Evolutionary conservation across 805 yeast species (phyloP).

Genomic region (Yamadazyma olivae): DNA sequence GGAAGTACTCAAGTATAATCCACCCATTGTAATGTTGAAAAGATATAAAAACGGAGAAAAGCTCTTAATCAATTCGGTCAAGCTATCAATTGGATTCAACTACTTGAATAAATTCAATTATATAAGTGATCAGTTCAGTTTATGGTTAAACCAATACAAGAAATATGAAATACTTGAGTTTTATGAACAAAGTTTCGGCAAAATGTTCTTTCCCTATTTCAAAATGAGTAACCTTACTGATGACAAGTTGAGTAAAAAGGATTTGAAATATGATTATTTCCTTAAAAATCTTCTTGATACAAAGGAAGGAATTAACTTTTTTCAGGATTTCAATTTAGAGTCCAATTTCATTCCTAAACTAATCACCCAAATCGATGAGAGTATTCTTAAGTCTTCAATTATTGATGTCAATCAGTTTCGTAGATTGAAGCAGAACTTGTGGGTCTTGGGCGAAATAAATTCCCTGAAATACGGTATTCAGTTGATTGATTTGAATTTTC

Average conservation of each 20-base stretch:
- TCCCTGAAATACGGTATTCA: constrained; percentile 67
- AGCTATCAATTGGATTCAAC: constrained; percentile 66
- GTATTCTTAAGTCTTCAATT: background rate
- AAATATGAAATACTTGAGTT: constrained; percentile 45
- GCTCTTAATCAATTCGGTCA: constrained; percentile 59
- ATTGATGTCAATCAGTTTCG: constrained; percentile 3
- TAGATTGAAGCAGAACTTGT: constrained; percentile 67
- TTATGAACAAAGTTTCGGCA: constrained; percentile 40
- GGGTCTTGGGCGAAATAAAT: constrained; percentile 87
- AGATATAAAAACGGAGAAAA: constrained; percentile 30
- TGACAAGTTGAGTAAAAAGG: background rate
- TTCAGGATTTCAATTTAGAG: constrained; percentile 22
- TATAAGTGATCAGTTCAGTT: constrained; percentile 60
- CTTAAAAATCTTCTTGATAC: constrained; percentile 80
- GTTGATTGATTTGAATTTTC: constrained; percentile 26
- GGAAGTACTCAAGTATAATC: constrained; percentile 40
- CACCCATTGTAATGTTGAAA: constrained; percentile 45
- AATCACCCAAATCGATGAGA: constrained; percentile 7
- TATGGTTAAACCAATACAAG: constrained; percentile 53
- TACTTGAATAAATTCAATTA: constrained; percentile 58
- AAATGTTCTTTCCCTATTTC: constrained; percentile 23
- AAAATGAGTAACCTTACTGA: constrained; percentile 4
- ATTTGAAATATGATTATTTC: constrained; percentile 31
- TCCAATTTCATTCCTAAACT: constrained; percentile 7
- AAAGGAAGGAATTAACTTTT: constrained; percentile 68